Base-by-base conservation (phyloP, 805 yeast species). In the Blastobotrys americana region DNA sequence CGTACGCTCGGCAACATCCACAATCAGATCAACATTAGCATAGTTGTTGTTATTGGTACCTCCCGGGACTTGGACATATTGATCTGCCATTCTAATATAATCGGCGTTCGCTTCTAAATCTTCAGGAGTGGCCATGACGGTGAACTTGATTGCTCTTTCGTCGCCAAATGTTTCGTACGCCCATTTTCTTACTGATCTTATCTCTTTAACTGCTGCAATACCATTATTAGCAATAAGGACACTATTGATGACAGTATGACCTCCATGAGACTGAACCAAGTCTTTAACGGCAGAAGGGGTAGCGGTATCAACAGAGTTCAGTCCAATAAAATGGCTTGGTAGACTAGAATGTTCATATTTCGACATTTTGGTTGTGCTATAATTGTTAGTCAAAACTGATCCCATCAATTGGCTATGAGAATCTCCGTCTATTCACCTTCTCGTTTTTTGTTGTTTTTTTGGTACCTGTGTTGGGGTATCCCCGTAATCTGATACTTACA, bases 81-180 rank as follows among this genome's bases (percentile, higher is more conserved):
- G 97, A 66, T 93, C 99, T 37, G 98, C 98, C 97, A 93, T 90
- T 66, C 97, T 78, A 61, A 93, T 87, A 66, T 93, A 93, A 65
- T 93, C 99, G 18, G 98, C 94, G 58, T 94, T 94, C 50, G 97
- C 96, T 56, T 77, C 88, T 55, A 93, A 70, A 71, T 93, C 99
- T 66, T 93, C 99, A n/a, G 98, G 98, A 17, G 99, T 93, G 47
- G 98, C 97, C 99, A 93, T 93, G 35, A 85, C 97, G 28, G 90
- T 93, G 63, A 93, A 94, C 57, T 85, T 86, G 53, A 93, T 84
- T 45, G 95, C 87, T 61, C 84, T 77, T 66, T 93, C 97, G 61
- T 94, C 82, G 51, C 96, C 96, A 69, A 93, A 93, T n/a, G 97
- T 88, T 66, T 93, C 97, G 67, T 93, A 93, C 20, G 98, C 89